Evolutionary conservation across 257 asterid genomes (phyloP).

Genomic region (Penstemon davidsonii): DNA sequence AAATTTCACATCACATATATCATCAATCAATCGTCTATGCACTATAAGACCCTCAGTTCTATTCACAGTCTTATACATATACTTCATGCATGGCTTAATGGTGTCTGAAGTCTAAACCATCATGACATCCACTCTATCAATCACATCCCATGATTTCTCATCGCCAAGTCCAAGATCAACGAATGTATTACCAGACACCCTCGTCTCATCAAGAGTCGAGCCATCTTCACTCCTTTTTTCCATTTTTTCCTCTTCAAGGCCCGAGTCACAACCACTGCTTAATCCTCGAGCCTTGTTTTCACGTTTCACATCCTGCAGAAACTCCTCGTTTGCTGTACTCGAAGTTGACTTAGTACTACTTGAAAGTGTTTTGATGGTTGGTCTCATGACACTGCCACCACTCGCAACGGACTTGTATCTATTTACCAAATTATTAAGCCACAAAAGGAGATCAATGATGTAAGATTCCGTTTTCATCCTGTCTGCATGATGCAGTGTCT

Average conservation of each 20-base stretch:
- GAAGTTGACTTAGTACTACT: neutral
- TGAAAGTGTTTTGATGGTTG: slow-evolving; percentile 14
- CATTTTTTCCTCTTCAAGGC: slow-evolving; percentile 18
- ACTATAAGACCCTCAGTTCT: neutral
- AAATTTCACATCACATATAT: too few species aligned
- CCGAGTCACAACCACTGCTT: slow-evolving; percentile 7
- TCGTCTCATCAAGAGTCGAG: neutral
- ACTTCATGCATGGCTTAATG: neutral
- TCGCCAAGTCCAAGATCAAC: slow-evolving; percentile 17
- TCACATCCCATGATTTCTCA: slow-evolving; percentile 31
- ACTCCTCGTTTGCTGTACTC: slow-evolving; percentile 27
- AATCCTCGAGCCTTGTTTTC: slow-evolving; percentile 1
- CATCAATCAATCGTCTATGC: neutral
- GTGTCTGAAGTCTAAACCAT: neutral
- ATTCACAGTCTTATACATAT: neutral
- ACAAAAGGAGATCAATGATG: slow-evolving; percentile 57
- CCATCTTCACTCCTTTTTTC: slow-evolving; percentile 2
- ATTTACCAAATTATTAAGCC: slow-evolving; percentile 66
- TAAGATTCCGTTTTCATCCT: slow-evolving; percentile 60
- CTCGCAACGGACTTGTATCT: slow-evolving; percentile 40
- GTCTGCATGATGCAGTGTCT: slow-evolving; percentile 76
- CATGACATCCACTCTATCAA: slow-evolving; percentile 13
- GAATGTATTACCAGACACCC: neutral
- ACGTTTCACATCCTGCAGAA: slow-evolving; percentile 2
- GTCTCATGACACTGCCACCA: slow-evolving; percentile 24